Base-by-base conservation (phyloP, 2,329 filamentous ascomycete species). In the Hypoxylon sp. region DNA sequence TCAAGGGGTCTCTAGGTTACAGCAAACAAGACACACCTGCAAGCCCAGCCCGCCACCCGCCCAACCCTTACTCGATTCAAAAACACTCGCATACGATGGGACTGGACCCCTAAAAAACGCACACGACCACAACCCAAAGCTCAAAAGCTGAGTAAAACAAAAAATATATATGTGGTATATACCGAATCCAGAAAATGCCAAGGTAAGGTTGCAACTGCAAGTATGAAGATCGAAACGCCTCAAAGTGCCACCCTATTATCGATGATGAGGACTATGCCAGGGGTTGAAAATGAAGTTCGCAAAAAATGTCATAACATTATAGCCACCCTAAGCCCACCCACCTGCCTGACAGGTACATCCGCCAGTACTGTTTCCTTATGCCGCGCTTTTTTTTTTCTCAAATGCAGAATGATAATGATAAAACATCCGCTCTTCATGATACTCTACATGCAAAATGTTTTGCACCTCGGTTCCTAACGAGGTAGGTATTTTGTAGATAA, bases 151-250 rank as follows among this genome's bases (percentile, higher is more conserved):
- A 30, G 13, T 17, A 41, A 49, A 10, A 55, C 48, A 61, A 56
- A 41, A 49, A 10, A 58, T 48, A 61, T 53, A 30, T 34, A 48
- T 54, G 49, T 64, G 65, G 56, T 68, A 68, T 68, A 68, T 63
- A 63, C 65, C 60, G 59, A 51, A 60, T 64, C 65, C 62, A 43
- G 63, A 64, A 68, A 68, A 68, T 68, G 65, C 65, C 52, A 63
- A 62, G 44, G 28, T 43, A 62, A 60, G 54, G 39, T 34, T 43
- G 59, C 57, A 57, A 49, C 39, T 39, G n/a, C 26, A 39, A 55
- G 50, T 47, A 53, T 56, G 47, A 20, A 65, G 28, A 37, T 34
- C 34, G 52, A 22, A 55, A 62, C 58, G 55, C 58, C 62, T 17
- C 49, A 22, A 47, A 56, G 54, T 59, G 26, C 48, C 46, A 32